Base-by-base conservation (phyloP, 805 yeast genomes). In the Ogataea angusta region DNA sequence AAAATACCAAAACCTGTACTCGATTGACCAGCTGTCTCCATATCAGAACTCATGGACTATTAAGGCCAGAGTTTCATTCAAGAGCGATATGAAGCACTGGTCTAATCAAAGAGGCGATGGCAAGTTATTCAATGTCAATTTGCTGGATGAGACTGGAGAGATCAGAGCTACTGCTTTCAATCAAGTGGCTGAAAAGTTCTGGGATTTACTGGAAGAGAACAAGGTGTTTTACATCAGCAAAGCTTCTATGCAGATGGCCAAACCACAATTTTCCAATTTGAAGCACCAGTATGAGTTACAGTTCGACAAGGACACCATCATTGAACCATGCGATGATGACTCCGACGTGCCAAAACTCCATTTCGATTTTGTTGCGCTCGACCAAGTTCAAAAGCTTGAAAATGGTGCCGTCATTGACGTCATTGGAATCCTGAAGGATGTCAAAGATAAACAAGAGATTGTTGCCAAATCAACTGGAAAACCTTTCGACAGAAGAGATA, bases 141-240 rank as follows among this genome's bases (percentile, higher is more conserved):
- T 93, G 43, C 67, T 91, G 42, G 99, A 93, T 60, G 95, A 93
- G 60, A 85, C 96, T 5, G 96, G 93, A 55, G 98, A 93, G 68
- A 93, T 93, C 53, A 76, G 93, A 56, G 97, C 96, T 9, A 89
- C 98, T 2, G 96, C 93, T 2, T 93, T 93, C 65, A 86, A 85
- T 61, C 91, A 87, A 27, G 75, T 76, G 53, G 96, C 91, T 10
- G 95, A 85, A 45, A 80, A 78, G 58, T 84, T 77, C 58, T 82
- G 77, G 67, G 85, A 83, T 52, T 55, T 80, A 22, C 66, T 93
- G 36, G 85, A 85, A 61, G 98, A 89, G 59, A 96, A 96, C 25
- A 81, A 85, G 63, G 95, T 86, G 6, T 93, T 88, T 60, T 87
- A 82, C 54, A 72, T 93, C 23, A 78, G 91, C 29, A 85, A 82